Evolutionary conservation across 2,329 filamentous ascomycete genomes (phyloP).

Genomic region (Diaporthe ilicicola): DNA sequence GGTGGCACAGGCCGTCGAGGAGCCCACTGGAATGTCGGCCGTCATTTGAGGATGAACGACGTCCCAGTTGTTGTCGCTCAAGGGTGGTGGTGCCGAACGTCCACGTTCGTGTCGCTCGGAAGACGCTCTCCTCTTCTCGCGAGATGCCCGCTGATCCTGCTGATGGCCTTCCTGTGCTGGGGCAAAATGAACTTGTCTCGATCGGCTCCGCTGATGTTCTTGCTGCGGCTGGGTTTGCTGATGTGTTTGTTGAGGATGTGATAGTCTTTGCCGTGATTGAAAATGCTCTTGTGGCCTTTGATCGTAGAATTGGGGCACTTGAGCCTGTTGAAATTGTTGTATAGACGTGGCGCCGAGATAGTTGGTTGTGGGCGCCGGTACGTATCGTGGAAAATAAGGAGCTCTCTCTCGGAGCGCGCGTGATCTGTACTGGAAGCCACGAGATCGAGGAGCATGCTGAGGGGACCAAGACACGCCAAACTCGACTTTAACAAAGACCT

Average conservation of each 20-base stretch:
- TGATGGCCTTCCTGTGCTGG: slow-evolving; percentile 24
- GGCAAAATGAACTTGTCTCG: slow-evolving; percentile 34
- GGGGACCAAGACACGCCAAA: slow-evolving; percentile 60
- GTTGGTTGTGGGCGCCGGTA: slow-evolving; percentile 55
- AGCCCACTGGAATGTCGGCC: slow-evolving; percentile 41
- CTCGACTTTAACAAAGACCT: slow-evolving; percentile 60
- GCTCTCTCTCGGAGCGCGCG: slow-evolving; percentile 52
- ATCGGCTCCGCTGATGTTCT: slow-evolving; percentile 30
- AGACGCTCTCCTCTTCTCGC: slow-evolving; percentile 28
- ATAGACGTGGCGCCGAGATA: slow-evolving; percentile 45
- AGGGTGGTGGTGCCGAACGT: slow-evolving; percentile 57
- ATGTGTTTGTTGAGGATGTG: slow-evolving; percentile 33
- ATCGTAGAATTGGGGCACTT: slow-evolving; percentile 15
- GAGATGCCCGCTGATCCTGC: slow-evolving; percentile 38
- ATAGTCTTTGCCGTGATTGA: slow-evolving; percentile 31
- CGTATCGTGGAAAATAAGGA: slow-evolving; percentile 54
- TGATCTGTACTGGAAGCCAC: slow-evolving; percentile 57
- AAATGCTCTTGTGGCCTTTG: slow-evolving; percentile 35
- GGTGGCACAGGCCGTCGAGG: slow-evolving; percentile 34
- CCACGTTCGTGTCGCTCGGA: slow-evolving; percentile 50
- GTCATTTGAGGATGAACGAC: slow-evolving; percentile 41
- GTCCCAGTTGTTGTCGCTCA: slow-evolving; percentile 59
- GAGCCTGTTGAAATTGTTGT: slow-evolving; percentile 23
- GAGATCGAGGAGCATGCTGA: slow-evolving; percentile 52
- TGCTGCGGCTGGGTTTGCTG: slow-evolving; percentile 1